phyloP scores from a whole-genome alignment of 164 flowering plant species.

The Piper longum region DNA sequence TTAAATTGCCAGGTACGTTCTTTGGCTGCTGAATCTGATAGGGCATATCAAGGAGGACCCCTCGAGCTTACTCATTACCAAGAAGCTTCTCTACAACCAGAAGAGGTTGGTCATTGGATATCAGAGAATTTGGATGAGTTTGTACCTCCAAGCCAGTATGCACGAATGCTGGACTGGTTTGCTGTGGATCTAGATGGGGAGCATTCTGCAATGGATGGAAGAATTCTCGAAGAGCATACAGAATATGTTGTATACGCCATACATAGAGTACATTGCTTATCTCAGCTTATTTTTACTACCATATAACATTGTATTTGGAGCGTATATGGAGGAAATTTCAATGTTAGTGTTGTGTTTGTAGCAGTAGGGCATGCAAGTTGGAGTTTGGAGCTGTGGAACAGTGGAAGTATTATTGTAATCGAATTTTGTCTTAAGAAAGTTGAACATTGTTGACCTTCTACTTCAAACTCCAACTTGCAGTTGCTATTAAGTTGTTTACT shows the following conservation, averaged over 20 bases:
- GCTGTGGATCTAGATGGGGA: constrained; percentile 99
- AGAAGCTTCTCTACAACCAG: constrained; percentile 42
- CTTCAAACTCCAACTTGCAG: background rate
- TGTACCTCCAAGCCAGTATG: constrained; percentile 48
- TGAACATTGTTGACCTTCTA: background rate
- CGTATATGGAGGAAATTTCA: background rate
- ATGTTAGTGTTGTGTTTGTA: background rate
- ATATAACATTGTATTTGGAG: background rate
- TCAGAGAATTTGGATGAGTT: constrained; percentile 19
- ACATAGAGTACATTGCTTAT: constrained; percentile 53
- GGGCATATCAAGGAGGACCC: constrained; percentile 94
- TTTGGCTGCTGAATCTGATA: constrained; percentile 86
- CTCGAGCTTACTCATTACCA: constrained; percentile 56
- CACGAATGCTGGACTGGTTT: constrained; percentile 76
- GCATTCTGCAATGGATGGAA: constrained; percentile 99
- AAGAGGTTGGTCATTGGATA: constrained; percentile 26
- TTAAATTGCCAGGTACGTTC: constrained; percentile 70
- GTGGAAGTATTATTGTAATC: background rate
- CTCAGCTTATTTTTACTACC: background rate
- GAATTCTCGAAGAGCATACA: constrained; percentile 85
- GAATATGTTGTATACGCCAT: constrained; percentile 95
- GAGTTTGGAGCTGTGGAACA: background rate
- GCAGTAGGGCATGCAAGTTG: background rate
- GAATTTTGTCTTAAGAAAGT: background rate
- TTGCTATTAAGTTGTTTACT: too few relatives aligned